Conservation (phyloP, 495 filamentous ascomycete genomes). For the Neurospora terricola region DNA sequence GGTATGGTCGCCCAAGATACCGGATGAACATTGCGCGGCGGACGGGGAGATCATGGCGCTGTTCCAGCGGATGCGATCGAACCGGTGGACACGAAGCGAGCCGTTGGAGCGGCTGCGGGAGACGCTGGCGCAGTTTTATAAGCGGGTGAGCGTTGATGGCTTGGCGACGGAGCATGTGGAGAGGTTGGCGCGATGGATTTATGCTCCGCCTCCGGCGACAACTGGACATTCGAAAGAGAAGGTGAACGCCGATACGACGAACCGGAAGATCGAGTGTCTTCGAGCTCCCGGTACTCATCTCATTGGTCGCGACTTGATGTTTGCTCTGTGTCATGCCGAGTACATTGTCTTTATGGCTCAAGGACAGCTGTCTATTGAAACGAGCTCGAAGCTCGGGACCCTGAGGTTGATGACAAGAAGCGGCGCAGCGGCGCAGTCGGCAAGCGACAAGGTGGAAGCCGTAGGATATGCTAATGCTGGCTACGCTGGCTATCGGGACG, state of each 20-base stretch:
- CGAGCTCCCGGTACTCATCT: neutral
- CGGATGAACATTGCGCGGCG: neutral
- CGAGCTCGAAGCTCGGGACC: neutral
- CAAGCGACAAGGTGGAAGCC: neutral
- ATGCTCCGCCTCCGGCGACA: neutral
- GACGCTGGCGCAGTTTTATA: neutral
- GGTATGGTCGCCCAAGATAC: neutral
- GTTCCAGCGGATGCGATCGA: neutral
- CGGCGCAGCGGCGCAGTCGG: neutral
- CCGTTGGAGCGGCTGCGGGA: neutral
- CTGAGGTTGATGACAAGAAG: neutral
- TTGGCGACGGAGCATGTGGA: neutral
- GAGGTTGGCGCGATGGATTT: neutral
- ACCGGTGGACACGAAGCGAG: neutral
- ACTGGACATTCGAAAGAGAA: neutral
- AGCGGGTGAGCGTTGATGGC: neutral
- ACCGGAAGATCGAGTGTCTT: neutral
- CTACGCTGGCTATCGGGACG: neutral
- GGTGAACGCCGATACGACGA: neutral
- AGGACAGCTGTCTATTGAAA: neutral
- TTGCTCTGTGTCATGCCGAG: neutral
- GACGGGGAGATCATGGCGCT: neutral
- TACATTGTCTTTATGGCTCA: neutral
- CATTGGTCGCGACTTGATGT: neutral
- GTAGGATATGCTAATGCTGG: neutral